phyloP scores from a whole-genome alignment of 441 rosid species.

The Capsella rubella region DNA sequence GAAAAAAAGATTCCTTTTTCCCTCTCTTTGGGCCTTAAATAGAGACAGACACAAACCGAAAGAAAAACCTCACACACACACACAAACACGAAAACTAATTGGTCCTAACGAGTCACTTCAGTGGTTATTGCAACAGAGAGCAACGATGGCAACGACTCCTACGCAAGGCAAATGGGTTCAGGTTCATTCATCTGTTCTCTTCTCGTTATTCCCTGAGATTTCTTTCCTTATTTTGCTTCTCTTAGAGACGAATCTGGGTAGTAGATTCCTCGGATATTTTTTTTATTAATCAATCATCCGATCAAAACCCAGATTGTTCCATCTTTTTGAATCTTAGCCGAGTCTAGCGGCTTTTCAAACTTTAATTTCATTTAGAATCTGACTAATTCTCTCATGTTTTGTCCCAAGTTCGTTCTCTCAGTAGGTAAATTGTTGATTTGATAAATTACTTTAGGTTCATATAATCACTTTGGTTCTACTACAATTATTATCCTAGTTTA shows the following conservation, averaged over 20 bases:
- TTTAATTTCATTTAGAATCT: background rate
- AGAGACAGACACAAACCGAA: slow-evolving; percentile 11
- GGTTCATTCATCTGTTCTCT: slow-evolving; percentile 41
- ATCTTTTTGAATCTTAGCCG: background rate
- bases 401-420: background rate
- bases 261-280: background rate
- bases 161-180: slow-evolving; percentile 66
- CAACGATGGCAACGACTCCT: slow-evolving; percentile 46
- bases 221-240: background rate
- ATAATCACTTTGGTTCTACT: background rate
- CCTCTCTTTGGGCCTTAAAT: slow-evolving; percentile 28
- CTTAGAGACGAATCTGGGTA: background rate
- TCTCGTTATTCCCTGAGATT: background rate
- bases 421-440: background rate
- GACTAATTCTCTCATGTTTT: background rate
- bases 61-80: background rate
- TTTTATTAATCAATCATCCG: background rate
- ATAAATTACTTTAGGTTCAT: background rate
- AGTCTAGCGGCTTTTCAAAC: background rate
- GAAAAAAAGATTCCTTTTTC: slow-evolving; percentile 3
- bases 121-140: slow-evolving; percentile 13
- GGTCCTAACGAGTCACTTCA: slow-evolving; percentile 17
- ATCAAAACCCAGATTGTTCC: background rate
- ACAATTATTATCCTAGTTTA: background rate
- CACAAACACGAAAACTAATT: background rate